Conservation (phyloP, 257 asterid species). For the Lantana camara region DNA sequence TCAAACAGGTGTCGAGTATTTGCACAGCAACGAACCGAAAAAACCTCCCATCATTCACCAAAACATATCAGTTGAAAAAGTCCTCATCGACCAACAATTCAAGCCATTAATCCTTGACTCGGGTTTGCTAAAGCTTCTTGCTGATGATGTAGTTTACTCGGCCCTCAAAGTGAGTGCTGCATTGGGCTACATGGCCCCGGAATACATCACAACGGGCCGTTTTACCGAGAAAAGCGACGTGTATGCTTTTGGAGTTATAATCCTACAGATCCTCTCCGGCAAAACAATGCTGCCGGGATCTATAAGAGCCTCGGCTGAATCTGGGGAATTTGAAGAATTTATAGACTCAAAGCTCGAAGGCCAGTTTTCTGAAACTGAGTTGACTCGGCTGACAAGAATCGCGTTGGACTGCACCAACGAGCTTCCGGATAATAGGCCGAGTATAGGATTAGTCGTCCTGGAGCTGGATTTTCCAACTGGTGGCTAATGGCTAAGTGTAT, state of each 20-base stretch:
- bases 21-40: slow-evolving; percentile 64
- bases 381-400: slow-evolving; percentile 48
- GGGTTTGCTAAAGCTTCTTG: slow-evolving; percentile 85
- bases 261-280: slow-evolving; percentile 82
- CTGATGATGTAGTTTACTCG: slow-evolving; percentile 89
- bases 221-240: slow-evolving; percentile 97
- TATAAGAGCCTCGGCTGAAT: slow-evolving; percentile 66
- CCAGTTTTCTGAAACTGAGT: slow-evolving; percentile 47
- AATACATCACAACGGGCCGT: slow-evolving; percentile 87
- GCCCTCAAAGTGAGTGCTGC: slow-evolving; percentile 96
- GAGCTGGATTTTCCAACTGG: slow-evolving; percentile 37
- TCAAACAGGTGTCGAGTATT: slow-evolving; percentile 65
- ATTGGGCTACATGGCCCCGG: slow-evolving; percentile 96
- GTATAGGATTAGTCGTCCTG: slow-evolving; percentile 53
- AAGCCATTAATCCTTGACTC: slow-evolving; percentile 75
- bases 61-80: slow-evolving; percentile 83
- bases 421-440: slow-evolving; percentile 68
- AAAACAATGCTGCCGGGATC: slow-evolving; percentile 50
- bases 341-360: slow-evolving; percentile 64
- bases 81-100: slow-evolving; percentile 58
- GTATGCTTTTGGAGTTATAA: slow-evolving; percentile 90
- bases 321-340: slow-evolving; percentile 53
- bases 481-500: too few relatives aligned
- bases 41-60: slow-evolving; percentile 83
- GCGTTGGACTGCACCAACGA: slow-evolving; percentile 78